phyloP scores from a whole-genome alignment of 805 yeast species.

The Wickerhamomyces chaumierensis region DNA sequence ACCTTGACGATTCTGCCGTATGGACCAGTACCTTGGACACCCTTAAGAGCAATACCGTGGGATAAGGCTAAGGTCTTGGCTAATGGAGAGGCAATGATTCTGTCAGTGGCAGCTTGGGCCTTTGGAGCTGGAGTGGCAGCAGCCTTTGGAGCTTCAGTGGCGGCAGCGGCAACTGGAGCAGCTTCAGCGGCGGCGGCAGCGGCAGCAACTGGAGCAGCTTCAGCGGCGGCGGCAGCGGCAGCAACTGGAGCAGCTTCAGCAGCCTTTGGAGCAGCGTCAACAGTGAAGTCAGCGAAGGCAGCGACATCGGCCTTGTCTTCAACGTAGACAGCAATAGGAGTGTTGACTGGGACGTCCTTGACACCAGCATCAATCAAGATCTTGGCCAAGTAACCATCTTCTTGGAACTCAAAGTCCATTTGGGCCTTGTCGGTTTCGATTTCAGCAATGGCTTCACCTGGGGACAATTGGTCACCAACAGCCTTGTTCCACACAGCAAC shows the following conservation, averaged over 20 bases:
- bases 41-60: conserved; percentile 78
- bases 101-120: conserved; percentile 33
- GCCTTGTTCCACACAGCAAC: conserved; percentile 83
- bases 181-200: conserved; percentile 79
- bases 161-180: conserved; percentile 20
- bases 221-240: conserved; percentile 15
- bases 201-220: too few relatives aligned
- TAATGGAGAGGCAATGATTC: conserved; percentile 89
- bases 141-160: conserved; percentile 9
- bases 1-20: conserved; percentile 85
- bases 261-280: conserved; percentile 41
- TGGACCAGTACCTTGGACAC: conserved; percentile 88
- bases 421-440: conserved; percentile 97
- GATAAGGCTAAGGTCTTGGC: conserved; percentile 92
- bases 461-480: conserved; percentile 77
- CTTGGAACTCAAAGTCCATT: conserved; percentile 98
- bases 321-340: conserved; percentile 94
- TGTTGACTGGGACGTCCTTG: conserved; percentile 85
- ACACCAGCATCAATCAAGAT: conserved; percentile 75
- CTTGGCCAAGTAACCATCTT: conserved; percentile 88
- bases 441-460: conserved; percentile 95
- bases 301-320: conserved; percentile 76
- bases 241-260: conserved; percentile 19
- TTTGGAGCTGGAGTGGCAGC: conserved; percentile 18
- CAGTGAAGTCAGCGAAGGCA: conserved; percentile 82